phyloP scores from a whole-genome alignment of 176 grass and related monocot species.

The Carex scoparia region DNA sequence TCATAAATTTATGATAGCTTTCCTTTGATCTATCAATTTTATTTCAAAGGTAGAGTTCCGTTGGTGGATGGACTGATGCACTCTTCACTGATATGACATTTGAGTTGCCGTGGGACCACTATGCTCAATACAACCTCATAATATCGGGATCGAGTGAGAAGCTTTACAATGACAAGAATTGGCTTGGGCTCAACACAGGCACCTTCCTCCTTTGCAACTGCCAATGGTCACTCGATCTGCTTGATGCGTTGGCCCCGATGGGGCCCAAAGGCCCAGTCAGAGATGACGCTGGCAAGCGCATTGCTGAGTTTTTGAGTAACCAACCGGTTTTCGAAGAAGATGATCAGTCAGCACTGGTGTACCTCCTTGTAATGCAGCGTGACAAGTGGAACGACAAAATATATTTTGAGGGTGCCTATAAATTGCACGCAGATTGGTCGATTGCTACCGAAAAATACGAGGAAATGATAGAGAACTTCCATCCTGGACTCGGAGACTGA shows the following conservation, averaged over 20 bases:
- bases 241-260: constrained; percentile 39
- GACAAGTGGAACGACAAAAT: constrained; percentile 32
- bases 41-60: constrained; percentile 35
- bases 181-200: constrained; percentile 42
- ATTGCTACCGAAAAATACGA: constrained; percentile 22
- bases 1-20: background rate
- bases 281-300: constrained; percentile 25
- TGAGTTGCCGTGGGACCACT: constrained; percentile 33
- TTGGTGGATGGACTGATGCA: constrained; percentile 55
- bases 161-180: constrained; percentile 36
- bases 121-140: constrained; percentile 29
- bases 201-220: constrained; percentile 45
- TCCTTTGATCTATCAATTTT: background rate
- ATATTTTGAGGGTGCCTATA: constrained; percentile 37
- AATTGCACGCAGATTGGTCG: constrained; percentile 36
- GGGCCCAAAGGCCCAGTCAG: constrained; percentile 34
- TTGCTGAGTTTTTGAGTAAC: constrained; percentile 27
- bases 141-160: constrained; percentile 21
- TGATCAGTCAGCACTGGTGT: constrained; percentile 43
- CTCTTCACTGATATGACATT: constrained; percentile 50
- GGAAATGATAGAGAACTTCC: constrained; percentile 41
- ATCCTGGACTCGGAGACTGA: constrained; percentile 40
- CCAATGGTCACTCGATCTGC: constrained; percentile 43
- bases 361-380: constrained; percentile 29
- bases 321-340: constrained; percentile 36